A percentile compares a stretch with the other conserved stretches of the same genome.
These are phyloP conservation scores for Phytophthora quininea DNA, from an alignment of 352 stramenopile genomes.

Conservation along the genomic window DNA sequence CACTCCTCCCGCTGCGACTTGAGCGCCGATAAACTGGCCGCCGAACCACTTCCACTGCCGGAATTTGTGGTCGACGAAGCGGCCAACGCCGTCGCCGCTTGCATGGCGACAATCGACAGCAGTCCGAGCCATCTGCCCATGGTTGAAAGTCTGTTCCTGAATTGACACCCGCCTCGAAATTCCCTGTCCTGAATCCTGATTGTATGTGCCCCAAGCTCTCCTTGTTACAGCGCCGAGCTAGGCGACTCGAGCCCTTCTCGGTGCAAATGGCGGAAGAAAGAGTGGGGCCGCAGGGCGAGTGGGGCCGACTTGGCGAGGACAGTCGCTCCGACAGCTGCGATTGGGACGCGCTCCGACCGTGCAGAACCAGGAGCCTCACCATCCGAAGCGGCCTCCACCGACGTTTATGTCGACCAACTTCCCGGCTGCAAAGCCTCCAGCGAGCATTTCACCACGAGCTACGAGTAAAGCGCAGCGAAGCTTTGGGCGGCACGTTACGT, in stretches of 20 bases:
- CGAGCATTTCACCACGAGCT: not conserved
- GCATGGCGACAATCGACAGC: not conserved
- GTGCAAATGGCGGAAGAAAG: not conserved
- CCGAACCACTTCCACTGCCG: constrained; percentile 11
- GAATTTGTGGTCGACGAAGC: constrained; percentile 2
- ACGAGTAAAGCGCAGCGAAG: not conserved
- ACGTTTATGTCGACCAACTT: constrained; percentile 3
- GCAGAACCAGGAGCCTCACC: constrained; percentile 1
- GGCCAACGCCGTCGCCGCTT: not conserved
- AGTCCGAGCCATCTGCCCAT: not conserved
- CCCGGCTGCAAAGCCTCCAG: not conserved
- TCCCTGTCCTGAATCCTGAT: not conserved
- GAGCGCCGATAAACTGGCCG: constrained; percentile 24
- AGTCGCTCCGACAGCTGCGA: constrained; percentile 5
- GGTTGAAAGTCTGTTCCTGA: not conserved
- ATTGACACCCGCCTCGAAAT: not conserved
- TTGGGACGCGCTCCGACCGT: not conserved
- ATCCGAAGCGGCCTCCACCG: not conserved
- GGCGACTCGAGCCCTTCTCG: not conserved
- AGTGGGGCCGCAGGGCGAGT: not conserved
- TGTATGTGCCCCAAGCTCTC: not conserved
- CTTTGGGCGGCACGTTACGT: not conserved
- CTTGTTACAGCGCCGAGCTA: not conserved
- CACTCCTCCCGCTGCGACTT: constrained; percentile 33
- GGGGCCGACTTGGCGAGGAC: constrained; percentile 1